phyloP scores from a whole-genome alignment of 306 rosid species.

The Cicer yamashitae region DNA sequence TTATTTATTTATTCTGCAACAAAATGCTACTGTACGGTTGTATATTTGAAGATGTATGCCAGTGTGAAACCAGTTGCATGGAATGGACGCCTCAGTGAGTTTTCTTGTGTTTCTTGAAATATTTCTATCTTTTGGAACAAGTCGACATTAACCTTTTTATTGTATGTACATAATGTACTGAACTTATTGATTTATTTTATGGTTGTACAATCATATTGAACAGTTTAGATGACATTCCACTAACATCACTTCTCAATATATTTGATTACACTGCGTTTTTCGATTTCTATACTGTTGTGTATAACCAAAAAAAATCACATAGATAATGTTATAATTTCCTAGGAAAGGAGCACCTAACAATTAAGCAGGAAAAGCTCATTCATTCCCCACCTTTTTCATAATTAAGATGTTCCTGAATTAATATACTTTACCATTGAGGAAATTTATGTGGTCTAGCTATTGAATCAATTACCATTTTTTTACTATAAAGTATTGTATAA shows the following conservation, averaged over 20 bases:
- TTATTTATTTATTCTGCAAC: conserved; percentile 20
- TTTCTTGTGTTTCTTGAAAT: conserved; percentile 23
- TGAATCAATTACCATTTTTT: conserved; percentile 30
- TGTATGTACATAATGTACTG: not conserved
- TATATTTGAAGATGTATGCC: not conserved
- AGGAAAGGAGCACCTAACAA: conserved; percentile 25
- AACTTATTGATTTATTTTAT: not conserved
- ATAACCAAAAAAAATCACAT: conserved; percentile 11
- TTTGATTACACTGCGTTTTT: conserved; percentile 8
- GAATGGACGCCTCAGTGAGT: conserved; percentile 19
- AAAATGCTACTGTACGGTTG: conserved; percentile 25
- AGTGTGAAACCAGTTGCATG: conserved; percentile 25
- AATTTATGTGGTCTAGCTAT: conserved; percentile 39
- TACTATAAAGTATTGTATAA: conserved; percentile 1
- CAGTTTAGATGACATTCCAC: conserved; percentile 1
- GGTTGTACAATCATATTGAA: conserved; percentile 9
- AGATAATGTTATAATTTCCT: conserved; percentile 8
- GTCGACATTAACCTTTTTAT: conserved; percentile 2
- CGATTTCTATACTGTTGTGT: conserved; percentile 3
- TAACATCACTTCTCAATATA: conserved; percentile 4
- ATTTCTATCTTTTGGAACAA: conserved; percentile 11
- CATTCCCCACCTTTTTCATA: conserved; percentile 35
- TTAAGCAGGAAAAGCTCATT: conserved; percentile 7
- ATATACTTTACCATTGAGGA: conserved; percentile 22
- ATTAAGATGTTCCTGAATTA: conserved; percentile 33